A percentile compares a stretch with the other conserved stretches of the same genome.
These are phyloP conservation scores for Delonix regia DNA, from an alignment of 306 rosid species.

Conservation along the genomic window DNA sequence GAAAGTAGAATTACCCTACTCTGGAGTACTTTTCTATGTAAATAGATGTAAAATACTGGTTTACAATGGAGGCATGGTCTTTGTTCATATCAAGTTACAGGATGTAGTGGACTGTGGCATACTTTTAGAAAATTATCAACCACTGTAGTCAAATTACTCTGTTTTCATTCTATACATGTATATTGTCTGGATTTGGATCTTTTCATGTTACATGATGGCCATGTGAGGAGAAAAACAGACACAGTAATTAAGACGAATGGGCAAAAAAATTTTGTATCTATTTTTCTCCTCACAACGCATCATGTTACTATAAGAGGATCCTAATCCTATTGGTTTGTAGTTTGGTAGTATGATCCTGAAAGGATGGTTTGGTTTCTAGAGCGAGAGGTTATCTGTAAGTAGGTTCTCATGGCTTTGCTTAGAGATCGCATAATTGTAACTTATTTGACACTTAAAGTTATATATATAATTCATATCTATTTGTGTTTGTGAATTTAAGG, in stretches of 20 bases:
- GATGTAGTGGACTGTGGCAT: slow-evolving; percentile 1
- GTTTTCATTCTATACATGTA: neutral
- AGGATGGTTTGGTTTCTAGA: slow-evolving; percentile 6
- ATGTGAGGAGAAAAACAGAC: neutral
- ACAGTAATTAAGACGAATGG: neutral
- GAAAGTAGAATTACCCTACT: slow-evolving; percentile 29
- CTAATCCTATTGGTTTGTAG: neutral
- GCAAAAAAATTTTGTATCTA: neutral
- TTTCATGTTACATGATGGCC: neutral
- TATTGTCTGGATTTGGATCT: neutral
- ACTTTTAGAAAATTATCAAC: slow-evolving; percentile 22
- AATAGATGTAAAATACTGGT: slow-evolving; percentile 10
- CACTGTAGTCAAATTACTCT: neutral
- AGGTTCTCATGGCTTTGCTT: neutral
- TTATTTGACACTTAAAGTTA: neutral
- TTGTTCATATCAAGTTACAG: slow-evolving; percentile 23
- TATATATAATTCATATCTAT: neutral
- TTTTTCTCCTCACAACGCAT: neutral
- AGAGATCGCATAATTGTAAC: neutral
- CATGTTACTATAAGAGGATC: neutral
- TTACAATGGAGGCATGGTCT: neutral
- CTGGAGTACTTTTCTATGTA: slow-evolving; percentile 14
- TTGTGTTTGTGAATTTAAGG: neutral
- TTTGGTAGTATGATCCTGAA: slow-evolving; percentile 13
- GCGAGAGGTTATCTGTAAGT: neutral